Conservation (phyloP, 1,139 yeast species). For the Magnusiomyces fungicola region DNA sequence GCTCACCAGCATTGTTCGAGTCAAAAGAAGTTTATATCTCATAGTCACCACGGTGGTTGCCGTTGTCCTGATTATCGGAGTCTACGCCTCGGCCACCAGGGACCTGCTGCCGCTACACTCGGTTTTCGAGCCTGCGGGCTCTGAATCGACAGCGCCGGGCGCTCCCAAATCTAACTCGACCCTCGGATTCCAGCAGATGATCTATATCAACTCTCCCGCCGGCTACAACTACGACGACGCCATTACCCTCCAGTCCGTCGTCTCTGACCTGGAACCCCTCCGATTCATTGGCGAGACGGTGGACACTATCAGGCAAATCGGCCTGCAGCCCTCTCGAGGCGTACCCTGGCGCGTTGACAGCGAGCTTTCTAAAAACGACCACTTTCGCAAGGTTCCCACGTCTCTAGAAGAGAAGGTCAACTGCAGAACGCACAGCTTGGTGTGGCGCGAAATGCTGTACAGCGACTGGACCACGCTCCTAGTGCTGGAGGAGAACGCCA, state of each 20-base stretch:
- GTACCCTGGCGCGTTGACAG: too few relatives aligned
- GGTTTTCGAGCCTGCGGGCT: too few relatives aligned
- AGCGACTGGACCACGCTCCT: neutral
- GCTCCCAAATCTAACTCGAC: constrained; percentile 19
- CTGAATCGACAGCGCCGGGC: too few relatives aligned
- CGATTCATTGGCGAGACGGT: constrained; percentile 13
- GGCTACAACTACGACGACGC: constrained; percentile 17
- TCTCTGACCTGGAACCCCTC: constrained; percentile 12
- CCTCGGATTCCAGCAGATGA: constrained; percentile 18
- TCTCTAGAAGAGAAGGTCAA: constrained; percentile 4
- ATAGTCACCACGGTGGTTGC: too few relatives aligned
- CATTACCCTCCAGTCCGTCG: constrained; percentile 14
- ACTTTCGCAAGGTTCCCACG: constrained; percentile 6
- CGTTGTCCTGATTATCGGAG: too few relatives aligned
- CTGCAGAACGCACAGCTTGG: constrained; percentile 4
- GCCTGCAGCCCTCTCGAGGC: constrained; percentile 17
- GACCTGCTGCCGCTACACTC: too few relatives aligned
- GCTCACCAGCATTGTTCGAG: too few relatives aligned
- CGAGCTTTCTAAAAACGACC: constrained; percentile 9
- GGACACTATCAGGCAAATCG: constrained; percentile 7
- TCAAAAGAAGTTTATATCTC: too few relatives aligned
- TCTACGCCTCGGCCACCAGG: too few relatives aligned
- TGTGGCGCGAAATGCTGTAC: constrained; percentile 4
- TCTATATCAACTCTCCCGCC: constrained; percentile 16
- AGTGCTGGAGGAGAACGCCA: constrained; percentile 17